These are phyloP conservation scores for Stephania cephalantha DNA, from an alignment of 164 flowering plant genomes.

Conservation along the genomic window DNA sequence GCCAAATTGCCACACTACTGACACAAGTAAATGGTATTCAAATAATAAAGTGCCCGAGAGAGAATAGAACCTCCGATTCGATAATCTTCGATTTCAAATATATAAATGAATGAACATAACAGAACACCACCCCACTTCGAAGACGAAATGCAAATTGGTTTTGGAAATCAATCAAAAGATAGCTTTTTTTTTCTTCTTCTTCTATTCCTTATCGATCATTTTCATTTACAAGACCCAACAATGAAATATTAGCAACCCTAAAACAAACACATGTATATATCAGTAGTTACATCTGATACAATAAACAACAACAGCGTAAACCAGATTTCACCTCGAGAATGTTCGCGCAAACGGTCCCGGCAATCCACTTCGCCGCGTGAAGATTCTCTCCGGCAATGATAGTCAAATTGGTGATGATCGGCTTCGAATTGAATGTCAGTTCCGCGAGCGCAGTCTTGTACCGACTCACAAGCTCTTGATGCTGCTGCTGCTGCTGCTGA, in stretches of 20 bases:
- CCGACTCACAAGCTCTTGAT: slow-evolving; percentile 70
- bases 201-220: background rate
- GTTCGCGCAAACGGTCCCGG: slow-evolving; percentile 57
- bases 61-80: background rate
- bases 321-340: slow-evolving; percentile 80
- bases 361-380: slow-evolving; percentile 80
- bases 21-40: background rate
- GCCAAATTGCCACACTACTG: background rate
- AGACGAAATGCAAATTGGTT: slow-evolving; percentile 3
- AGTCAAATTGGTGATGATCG: slow-evolving; percentile 89
- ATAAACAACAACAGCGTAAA: slow-evolving; percentile 14
- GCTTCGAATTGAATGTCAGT: slow-evolving; percentile 92
- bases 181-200: background rate
- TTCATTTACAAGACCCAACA: slow-evolving; percentile 1
- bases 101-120: background rate
- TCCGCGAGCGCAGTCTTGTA: slow-evolving; percentile 81
- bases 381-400: slow-evolving; percentile 91
- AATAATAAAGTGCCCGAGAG: background rate
- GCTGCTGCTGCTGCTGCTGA: slow-evolving; percentile 38
- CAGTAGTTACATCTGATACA: slow-evolving; percentile 18
- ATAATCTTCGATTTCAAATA: background rate
- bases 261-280: background rate
- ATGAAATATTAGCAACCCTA: background rate
- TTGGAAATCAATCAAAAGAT: background rate
- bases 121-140: background rate